These are phyloP conservation scores for Lactarius hatsudake DNA, from an alignment of 768 basidiomycete genomes.

Conservation along the genomic window DNA sequence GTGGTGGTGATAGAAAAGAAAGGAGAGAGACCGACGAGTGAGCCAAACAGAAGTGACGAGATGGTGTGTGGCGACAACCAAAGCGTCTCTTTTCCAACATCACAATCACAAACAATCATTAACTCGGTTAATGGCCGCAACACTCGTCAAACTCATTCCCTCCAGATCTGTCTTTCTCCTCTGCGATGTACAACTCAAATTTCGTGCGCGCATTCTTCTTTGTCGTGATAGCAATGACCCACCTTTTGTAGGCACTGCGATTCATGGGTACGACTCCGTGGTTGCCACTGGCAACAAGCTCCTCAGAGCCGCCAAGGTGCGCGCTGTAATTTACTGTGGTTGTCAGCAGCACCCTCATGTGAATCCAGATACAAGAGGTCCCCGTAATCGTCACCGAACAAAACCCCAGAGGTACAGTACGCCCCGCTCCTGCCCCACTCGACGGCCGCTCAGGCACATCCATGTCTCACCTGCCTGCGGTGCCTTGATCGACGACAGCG, in stretches of 20 bases:
- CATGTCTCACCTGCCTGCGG: conserved; percentile 30
- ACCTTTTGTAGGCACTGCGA: conserved; percentile 41
- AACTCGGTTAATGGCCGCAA: not conserved
- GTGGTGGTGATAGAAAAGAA: conserved; percentile 34
- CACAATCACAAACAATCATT: conserved; percentile 29
- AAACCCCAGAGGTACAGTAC: conserved; percentile 61
- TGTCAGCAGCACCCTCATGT: not conserved
- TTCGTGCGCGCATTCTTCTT: conserved; percentile 50
- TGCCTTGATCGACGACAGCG: conserved; percentile 47
- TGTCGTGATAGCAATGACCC: not conserved
- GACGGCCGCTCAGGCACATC: conserved; percentile 68
- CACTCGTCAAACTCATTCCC: conserved; percentile 40
- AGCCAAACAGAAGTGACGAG: conserved; percentile 23
- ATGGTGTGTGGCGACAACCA: too few species aligned
- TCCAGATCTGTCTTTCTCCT: conserved; percentile 59
- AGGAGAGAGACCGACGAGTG: conserved; percentile 36
- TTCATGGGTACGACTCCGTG: conserved; percentile 71
- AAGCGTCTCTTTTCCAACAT: conserved; percentile 21
- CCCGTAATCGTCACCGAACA: conserved; percentile 84
- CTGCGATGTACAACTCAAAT: conserved; percentile 80
- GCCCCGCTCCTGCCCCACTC: conserved; percentile 19
- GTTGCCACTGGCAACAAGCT: conserved; percentile 71
- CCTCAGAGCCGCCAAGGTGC: conserved; percentile 69
- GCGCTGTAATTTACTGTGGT: conserved; percentile 2
- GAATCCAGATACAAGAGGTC: conserved; percentile 55